Evolutionary conservation across 1,284 basidiomycete species (phyloP), one percentile per base, ranked within the genome.

Genomic region (Boletus mariae): DNA sequence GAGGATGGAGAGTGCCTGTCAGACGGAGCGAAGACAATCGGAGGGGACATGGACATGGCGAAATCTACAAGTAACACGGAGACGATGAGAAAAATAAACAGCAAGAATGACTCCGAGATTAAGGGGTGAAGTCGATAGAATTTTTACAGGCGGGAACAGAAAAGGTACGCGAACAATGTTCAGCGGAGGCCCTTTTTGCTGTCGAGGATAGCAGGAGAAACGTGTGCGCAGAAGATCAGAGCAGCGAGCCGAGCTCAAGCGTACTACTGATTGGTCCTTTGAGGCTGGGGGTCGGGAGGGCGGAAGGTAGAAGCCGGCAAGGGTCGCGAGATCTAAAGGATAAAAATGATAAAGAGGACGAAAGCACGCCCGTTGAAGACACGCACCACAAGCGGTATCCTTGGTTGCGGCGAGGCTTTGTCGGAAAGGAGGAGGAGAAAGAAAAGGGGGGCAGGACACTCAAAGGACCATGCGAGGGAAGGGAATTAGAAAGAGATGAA

Each of bases 291-390:
- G 62, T 57, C 60, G 60, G 64, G 69, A 66, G 65, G 71, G 69
- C 75, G 80, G 79, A 69, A 63, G 65, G 72, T 71, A 80, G 86
- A 80, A 78, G 85, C 87, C 87, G 87, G 80, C 84, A 87, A 92
- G 92, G 91, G 92, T 93, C 92, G 91, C 91, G 92, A 94, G 90
- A 84, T 80, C 87, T 92, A 71, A 29, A 54, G 15, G 44, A 41
- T 32, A 9, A 26, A 44, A n/a, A 32, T 43, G 47, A 51, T 46
- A 47, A 49, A 38, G 32, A 11, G 11, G 25, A n/a, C 15, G 12
- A 17, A 10, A 2, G 2, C 28, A 1, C 45, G 38, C 35, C 47
- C 31, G 44, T 12, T 34, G 52, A 12, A 32, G 37, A 42, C 51
- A 59, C 60, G 35, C 52, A 86, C 85, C 71, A 80, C 87, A 89